Evolutionary conservation across 192 early-diverging fungal species (phyloP), one percentile per base, ranked within the genome.

Genomic region (Backusella psychrophila): DNA sequence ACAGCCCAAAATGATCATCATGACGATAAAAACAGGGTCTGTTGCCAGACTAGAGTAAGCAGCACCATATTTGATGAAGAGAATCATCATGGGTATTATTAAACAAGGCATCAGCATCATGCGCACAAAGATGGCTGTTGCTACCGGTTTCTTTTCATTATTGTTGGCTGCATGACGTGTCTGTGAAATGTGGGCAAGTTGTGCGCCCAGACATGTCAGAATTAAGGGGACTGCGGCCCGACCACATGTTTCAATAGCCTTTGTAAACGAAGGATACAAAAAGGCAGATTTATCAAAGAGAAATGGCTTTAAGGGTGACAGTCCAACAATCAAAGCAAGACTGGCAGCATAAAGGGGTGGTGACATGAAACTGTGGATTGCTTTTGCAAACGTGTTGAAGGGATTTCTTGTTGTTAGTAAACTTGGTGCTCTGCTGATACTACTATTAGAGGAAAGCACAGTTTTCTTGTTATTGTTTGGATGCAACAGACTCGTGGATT

Each of bases 201-300:
- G 93, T 15, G 91, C 90, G 8, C 94, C 94, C 7, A 95, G 88
- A 73, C 92, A 92, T 2, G 93, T 83, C 67, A 95, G 77, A 31
- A 94, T 92, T 73, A 94, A 80, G 6, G 94, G 94, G n/a, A 95
- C 93, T 8, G 91, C 92, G 7, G 92, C 93, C 17, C 87, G 84
- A 59, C 94, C 94, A 75, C 93, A 86, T 33, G 74, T 89, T 82
- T 93, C 90, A 33, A 95, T 86, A 1, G 91, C 89, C 66, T 90
- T 87, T 75, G 90, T 89, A 3, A 93, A 42, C 29, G 85, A 87
- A 41, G 78, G 78, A 39, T 79, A 79, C 9, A 91, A 67, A 63
- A 91, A 82, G 9, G 88, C 87, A 3, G 85, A 74, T 2, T 84
- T 82, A 49, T 87, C 84, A 85, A 89, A 93, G n/a, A 95, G 79